phyloP scores from a whole-genome alignment of 2,329 filamentous ascomycete genomes.

The Didymella glomerata region DNA sequence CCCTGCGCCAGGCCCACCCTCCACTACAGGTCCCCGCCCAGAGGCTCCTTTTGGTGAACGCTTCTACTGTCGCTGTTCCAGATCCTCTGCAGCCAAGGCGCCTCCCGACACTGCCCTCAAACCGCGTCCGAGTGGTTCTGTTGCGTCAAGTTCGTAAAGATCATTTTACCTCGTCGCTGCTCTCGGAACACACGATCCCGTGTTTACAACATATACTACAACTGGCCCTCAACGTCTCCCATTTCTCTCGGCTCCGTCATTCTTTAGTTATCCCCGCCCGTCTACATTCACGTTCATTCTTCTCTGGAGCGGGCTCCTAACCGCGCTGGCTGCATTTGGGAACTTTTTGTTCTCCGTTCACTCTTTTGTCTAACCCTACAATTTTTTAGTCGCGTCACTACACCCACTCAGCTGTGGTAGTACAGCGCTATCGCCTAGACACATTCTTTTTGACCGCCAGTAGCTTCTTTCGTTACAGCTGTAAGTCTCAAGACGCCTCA shows the following conservation, averaged over 20 bases:
- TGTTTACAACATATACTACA: slow-evolving; percentile 49
- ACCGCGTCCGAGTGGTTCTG: slow-evolving; percentile 49
- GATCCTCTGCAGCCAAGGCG: slow-evolving; percentile 54
- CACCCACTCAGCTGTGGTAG: slow-evolving; percentile 41
- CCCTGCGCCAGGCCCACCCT: slow-evolving; percentile 46
- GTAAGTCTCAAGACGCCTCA: slow-evolving; percentile 40
- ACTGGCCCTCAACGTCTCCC: slow-evolving; percentile 42
- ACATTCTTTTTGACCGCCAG: slow-evolving; percentile 44
- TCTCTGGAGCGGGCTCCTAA: slow-evolving; percentile 52
- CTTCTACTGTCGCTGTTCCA: slow-evolving; percentile 52
- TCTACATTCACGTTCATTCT: slow-evolving; percentile 44
- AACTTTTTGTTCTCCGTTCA: slow-evolving; percentile 50
- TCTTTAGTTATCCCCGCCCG: slow-evolving; percentile 47
- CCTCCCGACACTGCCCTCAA: slow-evolving; percentile 52
- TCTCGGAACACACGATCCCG: slow-evolving; percentile 46
- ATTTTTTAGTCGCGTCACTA: slow-evolving; percentile 37
- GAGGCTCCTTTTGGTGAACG: slow-evolving; percentile 50
- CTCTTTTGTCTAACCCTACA: slow-evolving; percentile 45
- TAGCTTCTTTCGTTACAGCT: slow-evolving; percentile 16
- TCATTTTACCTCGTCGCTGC: slow-evolving; percentile 42
- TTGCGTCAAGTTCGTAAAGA: slow-evolving; percentile 47
- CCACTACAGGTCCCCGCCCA: slow-evolving; percentile 41
- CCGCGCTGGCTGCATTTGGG: slow-evolving; percentile 50
- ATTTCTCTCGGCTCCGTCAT: slow-evolving; percentile 52
- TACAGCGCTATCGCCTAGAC: slow-evolving; percentile 46